Base-by-base conservation (phyloP, 1,284 basidiomycete genomes). In the Anthracocystis panici-leucophaei region DNA sequence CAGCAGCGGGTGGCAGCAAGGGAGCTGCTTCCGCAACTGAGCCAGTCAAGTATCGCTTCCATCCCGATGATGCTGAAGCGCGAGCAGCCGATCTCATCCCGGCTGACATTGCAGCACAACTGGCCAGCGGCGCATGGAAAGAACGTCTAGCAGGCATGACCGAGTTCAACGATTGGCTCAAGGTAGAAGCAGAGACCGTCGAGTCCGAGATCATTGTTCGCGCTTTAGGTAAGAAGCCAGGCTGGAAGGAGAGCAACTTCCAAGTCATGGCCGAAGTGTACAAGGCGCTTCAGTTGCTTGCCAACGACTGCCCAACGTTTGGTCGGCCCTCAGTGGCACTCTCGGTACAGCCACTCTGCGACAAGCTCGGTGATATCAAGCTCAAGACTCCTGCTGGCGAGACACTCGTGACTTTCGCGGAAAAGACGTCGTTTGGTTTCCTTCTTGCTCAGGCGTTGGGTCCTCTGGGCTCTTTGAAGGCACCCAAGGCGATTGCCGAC, bases 241-340 rank as follows among this genome's bases (percentile, higher is more conserved):
- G 96, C 1, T 97, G 94, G 95, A 90, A 89, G 44, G 97, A 99
- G 87, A 99, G 97, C 89, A 99, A 99, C 83, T 99, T 99, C 82
- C 97, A 99, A 88, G 83, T 84, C 57, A 74, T 80, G 63, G 72
- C 65, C 44, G 80, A 81, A 41, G 78, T 82, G 9, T 82, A 80
- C 78, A 78, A 77, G 52, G 63, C 75, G n/a, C 59, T 84, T 38
- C 87, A 86, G 44, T 83, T 90, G 20, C 89, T 98, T 51, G 92
- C 95, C 0, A 91, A 93, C 78, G 88, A 88, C 38, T 93, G 91
- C 73, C 90, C 93, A 1, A 90, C 91, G 0, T 99, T 99, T 85
- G 92, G 92, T 35, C 90, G 92, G 77, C 91, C 94, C 1, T 94
- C 93, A 53, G 90, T 91, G 2, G 94, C 94, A 1, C 87, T 99